Base-by-base conservation (phyloP, 2,329 filamentous ascomycete genomes). In the Colletotrichum godetiae region DNA sequence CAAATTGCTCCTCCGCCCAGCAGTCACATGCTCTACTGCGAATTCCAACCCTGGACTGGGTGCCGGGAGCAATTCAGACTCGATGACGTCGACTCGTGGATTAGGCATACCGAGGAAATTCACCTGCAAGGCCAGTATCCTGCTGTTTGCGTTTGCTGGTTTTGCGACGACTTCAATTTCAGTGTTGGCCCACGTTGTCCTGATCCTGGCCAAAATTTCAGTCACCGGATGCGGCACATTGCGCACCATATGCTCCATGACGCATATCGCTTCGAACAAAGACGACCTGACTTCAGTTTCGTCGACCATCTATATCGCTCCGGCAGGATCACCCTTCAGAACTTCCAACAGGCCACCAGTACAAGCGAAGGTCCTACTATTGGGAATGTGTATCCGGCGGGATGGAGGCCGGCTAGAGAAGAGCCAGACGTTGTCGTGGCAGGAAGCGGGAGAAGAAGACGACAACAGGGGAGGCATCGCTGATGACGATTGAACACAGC, bases 221-320 rank as follows among this genome's bases (percentile, higher is more conserved):
- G 70, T 0, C 22, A 74, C 1, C 84, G 89, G 2, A 87, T 91
- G 86, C 35, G 77, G 3, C 89, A 91, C 75, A 87, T 90, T 62
- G 82, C 79, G 0, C 68, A 70, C 0, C 89, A 91, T 72, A 81
- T 88, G 53, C 67, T 77, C 13, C 19, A 49, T 49, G 53, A 78
- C 3, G 81, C 79, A 1, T 33, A 52, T 24, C 56, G 19, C 13
- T 73, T 71, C 29, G 67, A 73, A 11, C 46, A 53, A 22, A 70
- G 67, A 35, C 55, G 71, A 24, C 71, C 71, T 33, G 71, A 73
- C 56, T 73, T 73, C 29, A 61, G 70, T 6, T 60, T 70, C 3
- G 56, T 73, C 27, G 67, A 70, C 11, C 71, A 73, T 24, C 49
- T 73, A 13, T 57, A 73, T 31, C 12, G 12, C 4, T n/a, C 27